phyloP scores from a whole-genome alignment of 1,284 basidiomycete species.

The Bondarzewia mesenterica region DNA sequence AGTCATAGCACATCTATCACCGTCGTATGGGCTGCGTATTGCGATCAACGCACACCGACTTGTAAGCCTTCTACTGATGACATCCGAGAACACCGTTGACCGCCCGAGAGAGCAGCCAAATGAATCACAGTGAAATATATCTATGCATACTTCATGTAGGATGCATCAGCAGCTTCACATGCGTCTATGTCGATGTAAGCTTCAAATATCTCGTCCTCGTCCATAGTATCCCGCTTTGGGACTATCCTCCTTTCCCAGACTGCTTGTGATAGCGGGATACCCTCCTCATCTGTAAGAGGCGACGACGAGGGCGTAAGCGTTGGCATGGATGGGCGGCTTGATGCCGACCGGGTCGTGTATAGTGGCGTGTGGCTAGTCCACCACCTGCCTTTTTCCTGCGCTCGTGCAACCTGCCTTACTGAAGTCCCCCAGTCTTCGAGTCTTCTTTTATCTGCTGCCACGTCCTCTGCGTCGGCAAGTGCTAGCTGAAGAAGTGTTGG shows the following conservation, averaged over 20 bases:
- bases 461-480: not conserved
- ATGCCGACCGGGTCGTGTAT: too few relatives aligned
- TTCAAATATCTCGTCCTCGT: conserved; percentile 19
- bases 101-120: too few relatives aligned
- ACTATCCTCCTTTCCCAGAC: not conserved
- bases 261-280: not conserved
- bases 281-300: not conserved
- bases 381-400: not conserved
- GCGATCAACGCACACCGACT: too few relatives aligned
- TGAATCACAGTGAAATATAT: too few relatives aligned
- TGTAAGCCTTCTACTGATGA: too few relatives aligned
- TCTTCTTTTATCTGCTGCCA: not conserved
- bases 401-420: not conserved
- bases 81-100: too few relatives aligned
- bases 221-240: not conserved
- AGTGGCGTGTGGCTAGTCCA: too few relatives aligned
- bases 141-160: too few relatives aligned
- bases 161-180: conserved; percentile 15
- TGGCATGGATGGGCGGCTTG: not conserved
- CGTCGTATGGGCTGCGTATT: too few relatives aligned
- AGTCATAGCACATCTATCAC: too few relatives aligned
- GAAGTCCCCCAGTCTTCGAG: not conserved
- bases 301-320: not conserved
- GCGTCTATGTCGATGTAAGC: conserved; percentile 29
- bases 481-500: not conserved